phyloP scores from a whole-genome alignment of 306 rosid genomes.

The Sesbania bispinosa region DNA sequence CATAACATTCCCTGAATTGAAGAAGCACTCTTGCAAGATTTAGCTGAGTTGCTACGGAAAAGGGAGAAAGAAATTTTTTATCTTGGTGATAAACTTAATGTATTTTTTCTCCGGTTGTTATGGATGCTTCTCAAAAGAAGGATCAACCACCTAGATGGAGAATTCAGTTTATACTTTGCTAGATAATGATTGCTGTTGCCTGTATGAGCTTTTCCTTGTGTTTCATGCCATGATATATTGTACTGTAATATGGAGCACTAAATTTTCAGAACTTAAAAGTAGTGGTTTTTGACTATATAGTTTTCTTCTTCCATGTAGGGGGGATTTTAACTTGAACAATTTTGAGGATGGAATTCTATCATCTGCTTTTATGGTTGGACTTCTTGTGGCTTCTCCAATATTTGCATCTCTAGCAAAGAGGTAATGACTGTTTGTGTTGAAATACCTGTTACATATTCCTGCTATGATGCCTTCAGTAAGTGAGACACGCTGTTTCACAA shows the following conservation, averaged over 20 bases:
- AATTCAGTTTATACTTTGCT: not conserved
- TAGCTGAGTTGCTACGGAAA: not conserved
- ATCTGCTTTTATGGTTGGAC: slow-evolving; percentile 82
- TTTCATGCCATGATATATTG: not conserved
- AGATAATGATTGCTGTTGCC: not conserved
- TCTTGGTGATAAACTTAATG: not conserved
- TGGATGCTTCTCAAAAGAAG: not conserved
- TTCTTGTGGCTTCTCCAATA: slow-evolving; percentile 67
- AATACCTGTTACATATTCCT: not conserved
- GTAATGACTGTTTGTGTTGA: slow-evolving; percentile 28
- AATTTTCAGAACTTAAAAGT: not conserved
- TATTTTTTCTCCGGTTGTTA: not conserved
- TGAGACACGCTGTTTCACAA: not conserved
- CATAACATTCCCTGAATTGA: not conserved
- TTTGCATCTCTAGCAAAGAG: slow-evolving; percentile 65
- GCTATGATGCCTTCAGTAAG: not conserved
- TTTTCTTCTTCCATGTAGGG: slow-evolving; percentile 38
- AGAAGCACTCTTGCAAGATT: not conserved
- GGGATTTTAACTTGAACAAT: slow-evolving; percentile 60
- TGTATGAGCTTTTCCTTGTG: slow-evolving; percentile 15
- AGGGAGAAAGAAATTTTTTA: not conserved
- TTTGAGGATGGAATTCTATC: slow-evolving; percentile 71
- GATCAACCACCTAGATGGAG: not conserved
- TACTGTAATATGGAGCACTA: not conserved
- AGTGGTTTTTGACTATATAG: not conserved